Evolutionary conservation across 306 rosid genomes (phyloP).

Genomic region (Glycine latifolia): DNA sequence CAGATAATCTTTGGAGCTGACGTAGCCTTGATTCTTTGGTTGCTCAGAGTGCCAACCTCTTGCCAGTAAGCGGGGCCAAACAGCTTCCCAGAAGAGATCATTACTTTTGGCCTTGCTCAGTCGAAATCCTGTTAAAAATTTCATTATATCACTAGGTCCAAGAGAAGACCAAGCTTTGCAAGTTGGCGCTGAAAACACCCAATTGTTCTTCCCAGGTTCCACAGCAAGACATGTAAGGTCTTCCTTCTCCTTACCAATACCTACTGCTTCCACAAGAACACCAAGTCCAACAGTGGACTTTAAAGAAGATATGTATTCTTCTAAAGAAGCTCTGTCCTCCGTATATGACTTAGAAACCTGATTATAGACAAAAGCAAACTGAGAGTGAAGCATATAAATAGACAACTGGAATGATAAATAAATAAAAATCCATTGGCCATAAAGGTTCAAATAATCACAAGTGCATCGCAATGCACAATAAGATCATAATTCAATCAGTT

Average conservation of each 20-base stretch:
- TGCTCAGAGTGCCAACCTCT: conserved; percentile 92
- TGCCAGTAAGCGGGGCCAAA: conserved; percentile 25
- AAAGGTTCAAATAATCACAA: conserved; percentile 15
- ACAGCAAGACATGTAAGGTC: conserved; percentile 66
- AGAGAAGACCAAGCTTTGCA: conserved; percentile 72
- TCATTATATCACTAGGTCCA: conserved; percentile 58
- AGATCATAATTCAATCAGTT: conserved; percentile 1
- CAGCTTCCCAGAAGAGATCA: conserved; percentile 69
- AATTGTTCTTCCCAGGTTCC: conserved; percentile 64
- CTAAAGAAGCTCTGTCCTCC: conserved; percentile 64
- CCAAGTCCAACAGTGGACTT: conserved; percentile 64
- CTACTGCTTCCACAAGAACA: conserved; percentile 70
- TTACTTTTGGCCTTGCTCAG: conserved; percentile 74
- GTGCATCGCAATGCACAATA: not conserved
- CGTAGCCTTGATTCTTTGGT: conserved; percentile 63
- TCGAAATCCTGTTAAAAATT: conserved; percentile 64
- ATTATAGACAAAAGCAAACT: conserved; percentile 36
- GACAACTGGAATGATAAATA: not conserved
- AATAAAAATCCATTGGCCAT: conserved; percentile 26
- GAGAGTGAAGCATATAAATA: conserved; percentile 19
- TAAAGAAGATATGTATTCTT: conserved; percentile 63
- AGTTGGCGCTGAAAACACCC: conserved; percentile 46
- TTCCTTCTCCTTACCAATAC: conserved; percentile 69
- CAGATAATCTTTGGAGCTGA: conserved; percentile 58
- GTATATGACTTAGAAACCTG: conserved; percentile 69